Conservation (phyloP, 1,139 yeast genomes). For the Saccharomycopsis phalli region DNA sequence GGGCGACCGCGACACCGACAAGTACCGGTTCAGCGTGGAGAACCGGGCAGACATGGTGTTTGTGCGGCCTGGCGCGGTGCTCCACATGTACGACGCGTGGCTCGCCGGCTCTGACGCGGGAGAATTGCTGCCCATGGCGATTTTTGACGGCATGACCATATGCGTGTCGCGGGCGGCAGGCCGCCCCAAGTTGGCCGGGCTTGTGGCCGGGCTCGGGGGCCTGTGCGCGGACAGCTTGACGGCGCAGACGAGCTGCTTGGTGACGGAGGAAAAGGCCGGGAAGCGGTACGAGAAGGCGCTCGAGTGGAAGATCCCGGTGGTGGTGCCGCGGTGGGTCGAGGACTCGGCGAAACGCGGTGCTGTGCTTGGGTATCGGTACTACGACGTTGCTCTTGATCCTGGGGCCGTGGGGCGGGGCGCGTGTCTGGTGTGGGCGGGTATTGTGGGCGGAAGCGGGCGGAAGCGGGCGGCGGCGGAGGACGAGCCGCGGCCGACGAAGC, state of each 20-base stretch:
- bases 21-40: conserved; percentile 55
- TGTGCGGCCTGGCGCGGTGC: conserved; percentile 40
- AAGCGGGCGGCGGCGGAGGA: conserved; percentile 7
- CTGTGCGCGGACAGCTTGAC: conserved; percentile 48
- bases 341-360: conserved; percentile 59
- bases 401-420: conserved; percentile 38
- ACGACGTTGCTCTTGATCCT: conserved; percentile 26
- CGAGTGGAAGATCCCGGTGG: conserved; percentile 60
- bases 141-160: conserved; percentile 40
- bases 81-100: conserved; percentile 44
- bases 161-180: conserved; percentile 44
- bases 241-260: conserved; percentile 40
- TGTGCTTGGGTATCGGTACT: conserved; percentile 41
- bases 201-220: conserved; percentile 51
- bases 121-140: conserved; percentile 25
- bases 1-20: conserved; percentile 58
- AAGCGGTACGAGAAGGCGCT: conserved; percentile 53
- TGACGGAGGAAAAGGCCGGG: conserved; percentile 48
- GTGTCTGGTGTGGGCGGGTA: conserved; percentile 40
- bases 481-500: conserved; percentile 14
- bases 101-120: conserved; percentile 31
- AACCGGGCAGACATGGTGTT: conserved; percentile 53
- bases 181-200: conserved; percentile 29
- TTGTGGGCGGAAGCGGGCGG: background rate
- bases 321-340: conserved; percentile 69